Conservation (phyloP, 768 basidiomycete genomes). For the Naganishia vishniacii region DNA sequence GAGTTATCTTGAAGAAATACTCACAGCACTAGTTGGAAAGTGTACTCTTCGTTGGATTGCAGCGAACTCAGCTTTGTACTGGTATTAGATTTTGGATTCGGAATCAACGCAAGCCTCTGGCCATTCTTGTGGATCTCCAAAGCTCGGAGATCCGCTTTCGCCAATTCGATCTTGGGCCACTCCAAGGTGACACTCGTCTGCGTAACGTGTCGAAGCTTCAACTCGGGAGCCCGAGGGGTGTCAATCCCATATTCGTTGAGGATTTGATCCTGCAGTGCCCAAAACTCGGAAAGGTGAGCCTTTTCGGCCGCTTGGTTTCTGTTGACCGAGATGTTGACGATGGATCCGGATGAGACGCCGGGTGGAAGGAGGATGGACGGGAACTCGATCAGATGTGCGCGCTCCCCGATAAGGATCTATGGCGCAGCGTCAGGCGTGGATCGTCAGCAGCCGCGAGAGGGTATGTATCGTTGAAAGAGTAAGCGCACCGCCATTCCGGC, state of each 20-base stretch:
- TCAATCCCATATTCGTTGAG: conserved; percentile 64
- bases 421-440: no score
- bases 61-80: conserved; percentile 73
- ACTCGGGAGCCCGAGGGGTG: conserved; percentile 65
- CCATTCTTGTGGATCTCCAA: conserved; percentile 91
- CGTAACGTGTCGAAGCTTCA: conserved; percentile 87
- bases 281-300: conserved; percentile 73
- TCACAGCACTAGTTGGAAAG: conserved; percentile 87
- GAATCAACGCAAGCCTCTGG: conserved; percentile 78
- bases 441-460: no score
- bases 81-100: conserved; percentile 72
- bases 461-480: no score
- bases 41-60: conserved; percentile 62
- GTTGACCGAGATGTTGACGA: conserved; percentile 92
- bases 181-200: conserved; percentile 96
- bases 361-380: conserved; percentile 91
- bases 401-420: conserved; percentile 84
- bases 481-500: conserved; percentile 81
- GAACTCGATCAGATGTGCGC: conserved; percentile 95
- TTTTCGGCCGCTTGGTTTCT: conserved; percentile 80
- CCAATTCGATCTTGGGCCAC: conserved; percentile 81
- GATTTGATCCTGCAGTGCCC: conserved; percentile 75
- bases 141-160: conserved; percentile 75
- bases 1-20: conserved; percentile 18
- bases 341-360: conserved; percentile 85